Conservation (phyloP, 2,329 filamentous ascomycete species). For the Westerdykella sp. region DNA sequence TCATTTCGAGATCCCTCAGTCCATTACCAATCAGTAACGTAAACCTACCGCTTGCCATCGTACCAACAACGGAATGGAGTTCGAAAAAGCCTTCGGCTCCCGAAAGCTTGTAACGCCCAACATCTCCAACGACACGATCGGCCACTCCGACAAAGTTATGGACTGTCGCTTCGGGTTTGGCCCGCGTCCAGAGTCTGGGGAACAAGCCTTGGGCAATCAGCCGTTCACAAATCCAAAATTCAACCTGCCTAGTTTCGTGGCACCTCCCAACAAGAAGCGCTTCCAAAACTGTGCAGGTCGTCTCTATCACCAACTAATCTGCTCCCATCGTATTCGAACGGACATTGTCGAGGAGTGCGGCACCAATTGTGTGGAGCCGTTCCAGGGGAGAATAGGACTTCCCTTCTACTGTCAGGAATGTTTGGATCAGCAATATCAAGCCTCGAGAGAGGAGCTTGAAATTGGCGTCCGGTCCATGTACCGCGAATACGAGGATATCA, state of each 20-base stretch:
- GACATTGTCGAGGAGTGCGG: conserved; percentile 33
- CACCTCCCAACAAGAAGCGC: conserved; percentile 20
- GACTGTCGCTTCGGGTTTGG: conserved; percentile 31
- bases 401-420: conserved; percentile 32
- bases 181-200: conserved; percentile 15
- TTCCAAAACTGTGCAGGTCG: conserved; percentile 30
- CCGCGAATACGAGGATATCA: conserved; percentile 24
- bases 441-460: conserved; percentile 23
- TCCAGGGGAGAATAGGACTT: conserved; percentile 9
- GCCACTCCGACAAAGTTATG: conserved; percentile 28
- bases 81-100: too few species aligned
- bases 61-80: too few species aligned
- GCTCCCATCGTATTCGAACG: conserved; percentile 32
- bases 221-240: conserved; percentile 1
- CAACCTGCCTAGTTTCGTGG: conserved; percentile 3
- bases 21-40: too few species aligned
- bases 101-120: too few species aligned
- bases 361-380: conserved; percentile 29
- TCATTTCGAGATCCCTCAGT: too few species aligned
- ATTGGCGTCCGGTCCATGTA: conserved; percentile 23
- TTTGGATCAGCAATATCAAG: conserved; percentile 21
- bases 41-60: too few species aligned
- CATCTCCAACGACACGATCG: conserved; percentile 28
- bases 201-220: conserved; percentile 5
- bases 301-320: conserved; percentile 32